Conservation (phyloP, 176 grass and related monocot species). For the Cenchrus purpureus region DNA sequence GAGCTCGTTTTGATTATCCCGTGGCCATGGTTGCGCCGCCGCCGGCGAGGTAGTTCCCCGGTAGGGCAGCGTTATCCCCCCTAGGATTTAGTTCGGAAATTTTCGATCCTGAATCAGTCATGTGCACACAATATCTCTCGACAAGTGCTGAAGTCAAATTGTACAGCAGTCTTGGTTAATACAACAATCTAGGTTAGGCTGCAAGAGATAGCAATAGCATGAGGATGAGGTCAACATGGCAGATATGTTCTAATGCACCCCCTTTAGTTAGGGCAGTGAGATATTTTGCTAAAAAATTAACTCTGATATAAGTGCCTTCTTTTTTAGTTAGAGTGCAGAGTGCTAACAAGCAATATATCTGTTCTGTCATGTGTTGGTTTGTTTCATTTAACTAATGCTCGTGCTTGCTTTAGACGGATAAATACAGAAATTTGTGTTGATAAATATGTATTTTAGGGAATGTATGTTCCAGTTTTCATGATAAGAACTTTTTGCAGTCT, state of each 20-base stretch:
- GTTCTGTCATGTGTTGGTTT: background rate
- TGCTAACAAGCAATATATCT: background rate
- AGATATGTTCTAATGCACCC: background rate
- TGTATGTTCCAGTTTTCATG: constrained; percentile 13
- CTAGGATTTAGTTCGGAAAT: background rate
- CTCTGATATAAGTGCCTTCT: background rate
- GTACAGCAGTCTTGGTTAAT: background rate
- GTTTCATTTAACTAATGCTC: background rate
- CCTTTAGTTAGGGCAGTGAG: constrained; percentile 18
- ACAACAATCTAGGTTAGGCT: background rate
- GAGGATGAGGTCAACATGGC: constrained; percentile 5
- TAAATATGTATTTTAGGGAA: background rate
- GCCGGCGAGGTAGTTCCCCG: background rate
- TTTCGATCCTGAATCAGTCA: background rate
- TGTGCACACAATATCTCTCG: background rate
- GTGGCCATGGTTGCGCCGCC: background rate
- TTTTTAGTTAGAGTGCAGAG: background rate
- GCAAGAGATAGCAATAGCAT: background rate
- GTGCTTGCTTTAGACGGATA: background rate
- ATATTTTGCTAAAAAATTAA: background rate
- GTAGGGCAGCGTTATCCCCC: background rate
- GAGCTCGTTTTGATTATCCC: background rate
- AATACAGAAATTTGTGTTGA: background rate
- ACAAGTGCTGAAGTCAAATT: background rate
- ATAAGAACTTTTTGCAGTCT: constrained; percentile 39